Conservation (phyloP, 805 yeast species). For the Komagataella phaffii region DNA sequence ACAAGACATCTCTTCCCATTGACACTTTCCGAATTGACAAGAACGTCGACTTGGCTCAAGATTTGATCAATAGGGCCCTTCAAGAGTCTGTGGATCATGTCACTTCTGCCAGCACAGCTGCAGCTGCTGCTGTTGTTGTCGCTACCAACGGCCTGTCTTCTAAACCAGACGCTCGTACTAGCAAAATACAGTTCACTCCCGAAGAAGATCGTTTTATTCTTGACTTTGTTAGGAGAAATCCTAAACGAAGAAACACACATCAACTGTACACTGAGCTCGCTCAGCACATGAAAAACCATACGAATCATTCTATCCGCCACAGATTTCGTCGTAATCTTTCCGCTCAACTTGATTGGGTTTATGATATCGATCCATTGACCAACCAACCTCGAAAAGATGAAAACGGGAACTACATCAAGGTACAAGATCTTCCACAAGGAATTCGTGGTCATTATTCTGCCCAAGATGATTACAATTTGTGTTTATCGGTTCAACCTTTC, state of each 20-base stretch:
- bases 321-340: conserved; percentile 35
- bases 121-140: conserved; percentile 1
- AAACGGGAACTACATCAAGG: conserved; percentile 25
- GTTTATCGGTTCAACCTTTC: conserved; percentile 21
- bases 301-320: conserved; percentile 65
- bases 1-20: neutral
- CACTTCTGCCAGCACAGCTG: neutral
- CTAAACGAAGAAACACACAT: conserved; percentile 56
- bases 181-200: conserved; percentile 38
- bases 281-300: conserved; percentile 44
- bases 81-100: neutral
- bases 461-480: conserved; percentile 51
- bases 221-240: conserved; percentile 55
- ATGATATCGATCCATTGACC: conserved; percentile 27
- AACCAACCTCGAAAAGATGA: conserved; percentile 29
- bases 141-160: neutral
- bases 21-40: neutral
- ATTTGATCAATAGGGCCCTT: neutral
- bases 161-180: neutral
- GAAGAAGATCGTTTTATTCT: conserved; percentile 56
- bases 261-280: conserved; percentile 53
- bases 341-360: conserved; percentile 29
- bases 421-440: conserved; percentile 30
- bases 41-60: neutral
- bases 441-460: conserved; percentile 55